Evolutionary conservation across 176 grass and related monocot species (phyloP).

Genomic region (maize (Zea mays)): Zm-B73-REFERENCE-NAM-5.0 NC_050104.1:133501501-133502000

Average conservation of each 20-base stretch:
- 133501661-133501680: neutral
- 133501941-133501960: constrained; percentile 33
- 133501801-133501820: neutral
- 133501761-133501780: neutral
- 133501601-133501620: neutral
- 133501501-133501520: constrained; percentile 25
- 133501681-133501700: too few relatives aligned
- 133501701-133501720: neutral
- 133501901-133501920: constrained; percentile 12
- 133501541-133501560: neutral
- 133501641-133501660: constrained; percentile 31
- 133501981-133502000: constrained; percentile 18
- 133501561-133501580: too few relatives aligned
- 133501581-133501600: neutral
- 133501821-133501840: neutral
- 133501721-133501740: neutral
- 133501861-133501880: constrained; percentile 40
- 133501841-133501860: constrained; percentile 3
- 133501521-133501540: neutral
- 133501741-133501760: constrained; percentile 2
- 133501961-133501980: neutral
- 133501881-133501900: neutral
- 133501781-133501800: neutral
- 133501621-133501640: neutral
- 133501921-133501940: constrained; percentile 41